phyloP scores from a whole-genome alignment of 768 basidiomycete species.

The Boletus patriciae region DNA sequence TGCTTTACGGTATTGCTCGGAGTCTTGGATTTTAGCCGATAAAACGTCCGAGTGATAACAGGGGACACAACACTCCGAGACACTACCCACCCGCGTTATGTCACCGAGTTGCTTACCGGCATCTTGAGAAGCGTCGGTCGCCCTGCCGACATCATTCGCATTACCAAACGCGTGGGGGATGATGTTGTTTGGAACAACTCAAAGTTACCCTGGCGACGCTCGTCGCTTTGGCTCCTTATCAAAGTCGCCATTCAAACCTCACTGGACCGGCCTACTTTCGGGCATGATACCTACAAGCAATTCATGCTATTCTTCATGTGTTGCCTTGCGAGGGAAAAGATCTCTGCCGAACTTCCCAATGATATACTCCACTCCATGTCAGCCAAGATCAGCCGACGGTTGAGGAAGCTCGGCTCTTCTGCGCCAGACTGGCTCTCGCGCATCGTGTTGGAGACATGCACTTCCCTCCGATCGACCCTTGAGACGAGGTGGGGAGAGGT shows the following conservation, averaged over 20 bases:
- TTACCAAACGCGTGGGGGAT: constrained; percentile 32
- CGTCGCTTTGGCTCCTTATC: constrained; percentile 38
- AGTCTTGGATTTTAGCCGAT: no score
- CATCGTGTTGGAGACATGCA: constrained; percentile 37
- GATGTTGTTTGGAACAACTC: constrained; percentile 5
- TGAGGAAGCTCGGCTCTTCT: constrained; percentile 25
- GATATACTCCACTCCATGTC: constrained; percentile 33
- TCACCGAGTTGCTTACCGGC: constrained; percentile 46
- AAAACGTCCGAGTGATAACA: no score
- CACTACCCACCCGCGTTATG: constrained; percentile 42
- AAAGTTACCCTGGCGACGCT: constrained; percentile 33
- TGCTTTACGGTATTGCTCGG: no score
- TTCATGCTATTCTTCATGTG: constrained; percentile 46
- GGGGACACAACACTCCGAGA: not conserved
- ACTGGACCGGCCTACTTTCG: constrained; percentile 13
- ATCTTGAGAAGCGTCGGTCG: constrained; percentile 40
- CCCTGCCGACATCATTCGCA: constrained; percentile 19
- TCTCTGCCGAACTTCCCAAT: constrained; percentile 12
- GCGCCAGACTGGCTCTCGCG: constrained; percentile 37
- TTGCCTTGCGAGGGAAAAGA: constrained; percentile 30
- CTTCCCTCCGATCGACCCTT: constrained; percentile 24
- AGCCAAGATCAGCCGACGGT: constrained; percentile 27
- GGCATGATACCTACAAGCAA: constrained; percentile 40
- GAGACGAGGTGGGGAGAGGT: constrained; percentile 38
- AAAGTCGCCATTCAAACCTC: constrained; percentile 37